Percentiles rank a stretch among this genome's conserved stretches.
Evolutionary conservation across 2,329 filamentous ascomycete genomes (phyloP).

Genomic region (Fusarium chlamydosporum): DNA sequence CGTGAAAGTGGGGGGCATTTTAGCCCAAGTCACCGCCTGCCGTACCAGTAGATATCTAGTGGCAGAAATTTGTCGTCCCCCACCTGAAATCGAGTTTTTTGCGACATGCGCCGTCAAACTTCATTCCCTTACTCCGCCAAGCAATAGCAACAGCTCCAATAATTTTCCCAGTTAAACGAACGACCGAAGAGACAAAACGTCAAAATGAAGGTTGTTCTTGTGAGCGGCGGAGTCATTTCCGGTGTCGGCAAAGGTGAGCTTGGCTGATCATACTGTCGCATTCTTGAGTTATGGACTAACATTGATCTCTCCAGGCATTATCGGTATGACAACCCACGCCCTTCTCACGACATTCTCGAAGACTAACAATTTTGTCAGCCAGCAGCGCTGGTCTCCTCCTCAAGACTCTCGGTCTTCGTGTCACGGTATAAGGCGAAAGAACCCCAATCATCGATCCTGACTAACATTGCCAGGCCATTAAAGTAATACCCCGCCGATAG

Average conservation of each 20-base stretch:
- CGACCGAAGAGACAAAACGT: conserved; percentile 1
- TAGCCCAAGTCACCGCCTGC: not conserved
- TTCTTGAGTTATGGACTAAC: conserved; percentile 25
- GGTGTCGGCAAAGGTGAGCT: conserved; percentile 41
- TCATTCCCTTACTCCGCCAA: conserved; percentile 14
- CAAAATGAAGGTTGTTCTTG: conserved; percentile 43
- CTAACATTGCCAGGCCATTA: conserved; percentile 44
- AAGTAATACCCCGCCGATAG: conserved; percentile 23
- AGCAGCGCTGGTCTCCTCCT: conserved; percentile 75
- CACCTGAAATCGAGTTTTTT: conserved; percentile 35
- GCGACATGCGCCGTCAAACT: conserved; percentile 27
- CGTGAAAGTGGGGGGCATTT: not conserved
- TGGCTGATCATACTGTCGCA: conserved; percentile 1
- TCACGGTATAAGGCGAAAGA: conserved; percentile 58
- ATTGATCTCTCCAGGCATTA: conserved; percentile 23
- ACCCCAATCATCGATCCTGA: not conserved
- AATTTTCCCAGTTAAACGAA: conserved; percentile 11
- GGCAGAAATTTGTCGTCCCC: conserved; percentile 40
- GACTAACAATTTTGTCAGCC: conserved; percentile 35
- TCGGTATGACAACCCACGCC: conserved; percentile 22
- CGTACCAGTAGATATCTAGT: not conserved
- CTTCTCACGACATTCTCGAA: not conserved
- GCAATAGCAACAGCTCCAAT: conserved; percentile 16
- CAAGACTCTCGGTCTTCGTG: conserved; percentile 84
- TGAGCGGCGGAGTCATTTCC: conserved; percentile 44